phyloP scores from a whole-genome alignment of 2,329 filamentous ascomycete species.

The Xylaria sp. region DNA sequence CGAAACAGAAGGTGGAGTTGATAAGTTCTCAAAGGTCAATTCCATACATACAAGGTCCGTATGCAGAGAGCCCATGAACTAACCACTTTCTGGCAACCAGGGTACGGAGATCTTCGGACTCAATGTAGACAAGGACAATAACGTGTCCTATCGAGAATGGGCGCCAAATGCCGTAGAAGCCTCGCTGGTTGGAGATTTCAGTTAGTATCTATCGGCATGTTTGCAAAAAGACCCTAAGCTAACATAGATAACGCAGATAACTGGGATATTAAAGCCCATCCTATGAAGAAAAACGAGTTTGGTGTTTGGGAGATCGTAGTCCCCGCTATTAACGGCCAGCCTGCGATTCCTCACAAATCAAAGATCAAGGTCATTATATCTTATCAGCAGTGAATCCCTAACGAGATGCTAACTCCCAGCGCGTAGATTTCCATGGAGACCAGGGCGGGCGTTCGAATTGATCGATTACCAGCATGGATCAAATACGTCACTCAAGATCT shows the following conservation, averaged over 20 bases:
- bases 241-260: slow-evolving; percentile 66
- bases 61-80: slow-evolving; percentile 16
- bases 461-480: slow-evolving; percentile 96
- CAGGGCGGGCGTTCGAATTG: slow-evolving; percentile 81
- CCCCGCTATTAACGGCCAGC: slow-evolving; percentile 76
- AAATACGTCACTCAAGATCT: slow-evolving; percentile 96
- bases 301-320: slow-evolving; percentile 88
- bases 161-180: slow-evolving; percentile 89
- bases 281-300: slow-evolving; percentile 86
- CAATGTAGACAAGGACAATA: slow-evolving; percentile 82
- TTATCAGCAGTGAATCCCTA: background rate
- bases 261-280: slow-evolving; percentile 85
- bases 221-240: slow-evolving; percentile 39
- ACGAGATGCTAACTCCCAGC: slow-evolving; percentile 9
- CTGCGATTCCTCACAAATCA: slow-evolving; percentile 89
- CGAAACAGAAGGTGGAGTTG: slow-evolving; percentile 85
- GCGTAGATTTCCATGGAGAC: slow-evolving; percentile 82
- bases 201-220: slow-evolving; percentile 59
- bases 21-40: slow-evolving; percentile 86
- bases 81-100: slow-evolving; percentile 56
- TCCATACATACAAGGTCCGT: background rate
- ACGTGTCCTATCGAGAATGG: slow-evolving; percentile 95
- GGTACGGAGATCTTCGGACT: slow-evolving; percentile 89
- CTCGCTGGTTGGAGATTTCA: slow-evolving; percentile 94
- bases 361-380: slow-evolving; percentile 83